These are phyloP conservation scores for Rhododendron kiyosumense DNA, from an alignment of 148 eudicot species.

Conservation along the genomic window DNA sequence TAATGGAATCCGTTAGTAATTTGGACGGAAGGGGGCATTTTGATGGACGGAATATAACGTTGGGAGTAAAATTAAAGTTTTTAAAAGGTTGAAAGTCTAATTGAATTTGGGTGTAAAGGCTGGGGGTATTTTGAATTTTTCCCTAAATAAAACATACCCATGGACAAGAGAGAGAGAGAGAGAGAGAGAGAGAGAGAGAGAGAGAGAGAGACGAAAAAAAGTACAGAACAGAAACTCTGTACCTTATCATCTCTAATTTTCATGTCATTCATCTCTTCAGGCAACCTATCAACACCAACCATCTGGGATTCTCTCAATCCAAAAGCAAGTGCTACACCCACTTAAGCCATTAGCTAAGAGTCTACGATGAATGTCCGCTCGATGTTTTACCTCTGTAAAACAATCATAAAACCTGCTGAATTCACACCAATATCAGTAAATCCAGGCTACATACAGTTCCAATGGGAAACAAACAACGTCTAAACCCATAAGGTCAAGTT, in stretches of 20 bases:
- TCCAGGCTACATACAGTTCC: background rate
- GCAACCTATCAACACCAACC: slow-evolving; percentile 51
- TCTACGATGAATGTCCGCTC: background rate
- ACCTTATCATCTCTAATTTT: slow-evolving; percentile 81
- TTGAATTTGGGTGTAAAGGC: too few species aligned
- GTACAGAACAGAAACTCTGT: background rate
- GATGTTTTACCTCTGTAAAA: background rate
- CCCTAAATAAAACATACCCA: background rate
- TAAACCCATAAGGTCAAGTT: background rate
- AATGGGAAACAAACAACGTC: background rate
- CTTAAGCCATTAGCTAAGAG: too few species aligned
- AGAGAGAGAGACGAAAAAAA: too few species aligned
- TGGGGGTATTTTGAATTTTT: too few species aligned
- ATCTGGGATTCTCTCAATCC: slow-evolving; percentile 46
- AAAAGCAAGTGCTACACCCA: slow-evolving; percentile 15
- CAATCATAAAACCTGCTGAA: slow-evolving; percentile 13
- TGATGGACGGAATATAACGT: too few species aligned
- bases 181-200: too few species aligned
- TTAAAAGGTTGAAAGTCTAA: too few species aligned
- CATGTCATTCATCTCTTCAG: slow-evolving; percentile 75
- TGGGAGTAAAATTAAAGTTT: too few species aligned
- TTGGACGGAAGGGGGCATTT: too few species aligned
- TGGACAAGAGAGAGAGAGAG: background rate
- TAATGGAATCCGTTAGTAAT: too few species aligned
- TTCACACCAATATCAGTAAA: background rate